Conservation (phyloP, 1,284 basidiomycete genomes). For the Meira miltonrushii region DNA sequence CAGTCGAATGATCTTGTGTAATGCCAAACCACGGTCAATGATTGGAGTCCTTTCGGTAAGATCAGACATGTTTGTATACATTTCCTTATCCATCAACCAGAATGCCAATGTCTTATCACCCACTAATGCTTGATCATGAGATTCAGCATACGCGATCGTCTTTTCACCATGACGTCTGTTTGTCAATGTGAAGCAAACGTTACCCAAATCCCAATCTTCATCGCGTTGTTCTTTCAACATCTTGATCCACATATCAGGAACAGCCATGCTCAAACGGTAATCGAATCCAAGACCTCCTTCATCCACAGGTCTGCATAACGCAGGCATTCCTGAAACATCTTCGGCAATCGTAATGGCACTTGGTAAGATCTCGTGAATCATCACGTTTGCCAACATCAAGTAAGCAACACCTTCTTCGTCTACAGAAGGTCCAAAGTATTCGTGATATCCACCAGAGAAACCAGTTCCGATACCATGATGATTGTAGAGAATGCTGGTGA, state of each 20-base stretch:
- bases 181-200: constrained; percentile 81
- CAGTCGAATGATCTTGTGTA: constrained; percentile 96
- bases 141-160: constrained; percentile 90
- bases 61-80: constrained; percentile 80
- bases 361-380: constrained; percentile 77
- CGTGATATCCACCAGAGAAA: constrained; percentile 94
- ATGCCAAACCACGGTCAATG: constrained; percentile 78
- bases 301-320: constrained; percentile 72
- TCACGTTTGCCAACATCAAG: constrained; percentile 92
- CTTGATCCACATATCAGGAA: constrained; percentile 99
- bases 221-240: constrained; percentile 86
- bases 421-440: constrained; percentile 83
- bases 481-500: constrained; percentile 95
- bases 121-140: constrained; percentile 94
- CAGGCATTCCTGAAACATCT: constrained; percentile 96
- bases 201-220: constrained; percentile 79
- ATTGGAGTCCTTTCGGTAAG: constrained; percentile 75
- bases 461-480: constrained; percentile 97
- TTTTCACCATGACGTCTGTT: constrained; percentile 86
- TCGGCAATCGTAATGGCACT: constrained; percentile 85
- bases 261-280: constrained; percentile 93
- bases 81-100: constrained; percentile 99
- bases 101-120: constrained; percentile 98
- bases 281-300: constrained; percentile 94
- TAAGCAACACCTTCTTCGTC: constrained; percentile 89